phyloP scores from a whole-genome alignment of 148 eudicot species.

The Mesembryanthemum crystallinum region DNA sequence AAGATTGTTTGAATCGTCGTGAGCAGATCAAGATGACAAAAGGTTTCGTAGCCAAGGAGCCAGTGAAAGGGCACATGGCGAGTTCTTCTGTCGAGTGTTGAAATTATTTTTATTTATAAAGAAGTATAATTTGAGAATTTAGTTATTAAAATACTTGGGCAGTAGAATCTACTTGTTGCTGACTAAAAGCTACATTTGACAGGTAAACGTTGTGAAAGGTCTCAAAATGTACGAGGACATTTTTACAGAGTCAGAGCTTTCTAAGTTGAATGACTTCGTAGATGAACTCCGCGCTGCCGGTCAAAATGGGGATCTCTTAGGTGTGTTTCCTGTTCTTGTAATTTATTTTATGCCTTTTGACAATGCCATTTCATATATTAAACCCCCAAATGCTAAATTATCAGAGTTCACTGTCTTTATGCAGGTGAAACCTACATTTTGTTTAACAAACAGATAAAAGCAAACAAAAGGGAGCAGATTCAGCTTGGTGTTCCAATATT shows the following conservation, averaged over 20 bases:
- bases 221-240: conserved; percentile 82
- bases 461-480: conserved; percentile 86
- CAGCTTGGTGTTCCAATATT: conserved; percentile 89
- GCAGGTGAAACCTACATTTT: conserved; percentile 84
- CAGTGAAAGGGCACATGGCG: conserved; percentile 91
- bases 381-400: neutral
- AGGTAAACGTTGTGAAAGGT: conserved; percentile 95
- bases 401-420: neutral
- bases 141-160: neutral
- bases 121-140: neutral
- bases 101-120: neutral
- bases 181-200: conserved; percentile 17
- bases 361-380: neutral
- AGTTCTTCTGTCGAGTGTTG: conserved; percentile 43
- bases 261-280: conserved; percentile 61
- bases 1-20: conserved; percentile 63
- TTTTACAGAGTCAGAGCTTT: conserved; percentile 65
- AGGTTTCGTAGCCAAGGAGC: conserved; percentile 95
- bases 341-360: too few relatives aligned
- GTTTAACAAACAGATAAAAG: conserved; percentile 82
- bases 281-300: conserved; percentile 83
- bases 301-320: conserved; percentile 85
- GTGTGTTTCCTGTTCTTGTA: conserved; percentile 33
- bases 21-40: conserved; percentile 83
- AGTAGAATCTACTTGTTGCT: conserved; percentile 1